Evolutionary conservation across 1,284 basidiomycete species (phyloP).

Genomic region (Pseudozyma pruni): DNA sequence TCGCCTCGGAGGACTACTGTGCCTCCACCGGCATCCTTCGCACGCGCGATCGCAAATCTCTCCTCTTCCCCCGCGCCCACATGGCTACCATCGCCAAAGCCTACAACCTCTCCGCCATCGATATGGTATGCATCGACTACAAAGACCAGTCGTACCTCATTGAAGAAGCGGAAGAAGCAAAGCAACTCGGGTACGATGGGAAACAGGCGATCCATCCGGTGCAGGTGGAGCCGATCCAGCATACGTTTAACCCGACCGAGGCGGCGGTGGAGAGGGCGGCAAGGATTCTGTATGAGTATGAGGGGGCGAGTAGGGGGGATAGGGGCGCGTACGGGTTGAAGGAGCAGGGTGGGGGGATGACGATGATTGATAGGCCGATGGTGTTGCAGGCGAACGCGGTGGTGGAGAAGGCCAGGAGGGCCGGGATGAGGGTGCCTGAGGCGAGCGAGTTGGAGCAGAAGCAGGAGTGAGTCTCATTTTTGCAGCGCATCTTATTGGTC

Average conservation of each 20-base stretch:
- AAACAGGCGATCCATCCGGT: conserved; percentile 90
- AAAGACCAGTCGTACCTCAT: conserved; percentile 78
- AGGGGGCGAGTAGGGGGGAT: conserved; percentile 68
- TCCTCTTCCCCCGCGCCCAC: conserved; percentile 86
- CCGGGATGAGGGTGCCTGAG: conserved; percentile 75
- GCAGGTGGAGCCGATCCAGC: conserved; percentile 82
- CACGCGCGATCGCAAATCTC: conserved; percentile 78
- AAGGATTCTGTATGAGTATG: conserved; percentile 73
- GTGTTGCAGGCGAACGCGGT: conserved; percentile 74
- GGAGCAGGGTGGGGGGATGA: conserved; percentile 70
- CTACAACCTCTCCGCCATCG: conserved; percentile 81
- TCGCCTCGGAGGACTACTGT: conserved; percentile 71
- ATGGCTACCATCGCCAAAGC: conserved; percentile 87
- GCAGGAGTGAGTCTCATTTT: conserved; percentile 2
- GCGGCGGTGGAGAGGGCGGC: conserved; percentile 82
- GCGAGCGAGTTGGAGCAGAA: conserved; percentile 6
- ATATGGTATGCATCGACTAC: conserved; percentile 89
- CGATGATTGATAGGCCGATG: conserved; percentile 77
- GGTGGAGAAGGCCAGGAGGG: conserved; percentile 75
- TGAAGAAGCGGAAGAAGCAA: conserved; percentile 78
- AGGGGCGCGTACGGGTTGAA: conserved; percentile 77
- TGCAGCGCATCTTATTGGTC: neutral
- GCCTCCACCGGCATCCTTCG: conserved; percentile 86
- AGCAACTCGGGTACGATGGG: conserved; percentile 63
- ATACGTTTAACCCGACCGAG: conserved; percentile 79